phyloP scores from a whole-genome alignment of 2,329 filamentous ascomycete species.

The Colletotrichum tamarilloi region DNA sequence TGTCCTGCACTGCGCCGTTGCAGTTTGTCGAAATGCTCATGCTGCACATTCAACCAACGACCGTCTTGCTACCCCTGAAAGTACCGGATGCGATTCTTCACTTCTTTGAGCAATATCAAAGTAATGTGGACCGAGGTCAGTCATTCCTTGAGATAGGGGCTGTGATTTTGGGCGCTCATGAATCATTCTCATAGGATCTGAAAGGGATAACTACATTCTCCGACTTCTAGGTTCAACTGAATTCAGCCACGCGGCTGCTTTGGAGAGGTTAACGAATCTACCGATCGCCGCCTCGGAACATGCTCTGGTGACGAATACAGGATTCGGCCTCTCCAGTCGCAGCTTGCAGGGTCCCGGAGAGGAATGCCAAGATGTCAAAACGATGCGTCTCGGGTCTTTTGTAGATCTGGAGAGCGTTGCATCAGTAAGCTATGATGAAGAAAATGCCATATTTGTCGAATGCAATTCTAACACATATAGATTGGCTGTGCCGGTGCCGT shows the following conservation, averaged over 20 bases:
- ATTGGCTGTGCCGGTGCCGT: slow-evolving; percentile 90
- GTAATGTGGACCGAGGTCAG: slow-evolving; percentile 30
- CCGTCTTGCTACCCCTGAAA: slow-evolving; percentile 62
- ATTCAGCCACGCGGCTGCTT: slow-evolving; percentile 76
- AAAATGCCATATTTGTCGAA: neutral
- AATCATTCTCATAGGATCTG: neutral
- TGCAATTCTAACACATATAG: slow-evolving; percentile 42
- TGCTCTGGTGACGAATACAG: neutral
- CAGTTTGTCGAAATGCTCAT: slow-evolving; percentile 64
- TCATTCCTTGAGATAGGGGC: neutral
- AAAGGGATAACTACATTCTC: slow-evolving; percentile 51
- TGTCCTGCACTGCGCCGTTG: neutral
- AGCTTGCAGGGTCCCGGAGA: slow-evolving; percentile 47
- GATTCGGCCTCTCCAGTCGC: neutral
- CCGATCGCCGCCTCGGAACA: slow-evolving; percentile 50
- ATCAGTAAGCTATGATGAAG: slow-evolving; percentile 62
- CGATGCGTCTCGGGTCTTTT: slow-evolving; percentile 75
- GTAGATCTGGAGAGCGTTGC: slow-evolving; percentile 80
- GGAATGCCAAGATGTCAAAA: slow-evolving; percentile 66
- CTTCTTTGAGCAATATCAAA: slow-evolving; percentile 41
- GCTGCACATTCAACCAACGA: slow-evolving; percentile 65
- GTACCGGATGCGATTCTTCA: slow-evolving; percentile 53
- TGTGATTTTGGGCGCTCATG: neutral
- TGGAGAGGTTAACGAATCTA: slow-evolving; percentile 72
- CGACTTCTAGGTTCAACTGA: slow-evolving; percentile 78